Evolutionary conservation across 352 stramenopile species (phyloP).

Genomic region (Pythium rhizo-oryzae): DNA sequence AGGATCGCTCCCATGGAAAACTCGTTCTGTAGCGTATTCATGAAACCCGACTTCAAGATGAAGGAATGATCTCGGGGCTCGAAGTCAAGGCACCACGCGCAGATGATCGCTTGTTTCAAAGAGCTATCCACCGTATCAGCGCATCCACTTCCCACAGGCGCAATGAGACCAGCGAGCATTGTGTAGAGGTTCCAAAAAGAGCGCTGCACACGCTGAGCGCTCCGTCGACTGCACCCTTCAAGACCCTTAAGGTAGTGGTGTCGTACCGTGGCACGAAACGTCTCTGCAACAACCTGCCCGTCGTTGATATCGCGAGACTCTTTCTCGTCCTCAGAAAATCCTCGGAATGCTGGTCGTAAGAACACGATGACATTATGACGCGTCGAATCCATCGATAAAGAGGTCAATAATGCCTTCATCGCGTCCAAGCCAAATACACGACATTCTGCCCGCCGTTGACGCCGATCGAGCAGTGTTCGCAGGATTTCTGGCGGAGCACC

Average conservation of each 20-base stretch:
- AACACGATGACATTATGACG: slow-evolving; percentile 83
- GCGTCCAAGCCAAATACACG: slow-evolving; percentile 81
- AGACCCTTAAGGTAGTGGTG: slow-evolving; percentile 89
- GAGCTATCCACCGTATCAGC: slow-evolving; percentile 48
- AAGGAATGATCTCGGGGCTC: slow-evolving; percentile 83
- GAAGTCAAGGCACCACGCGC: slow-evolving; percentile 84
- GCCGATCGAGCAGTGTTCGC: slow-evolving; percentile 66
- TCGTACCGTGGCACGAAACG: slow-evolving; percentile 81
- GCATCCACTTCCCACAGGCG: slow-evolving; percentile 15
- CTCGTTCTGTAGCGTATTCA: slow-evolving; percentile 69
- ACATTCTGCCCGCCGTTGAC: slow-evolving; percentile 70
- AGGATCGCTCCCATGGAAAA: slow-evolving; percentile 74
- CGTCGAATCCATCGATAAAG: slow-evolving; percentile 76
- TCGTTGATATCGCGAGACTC: slow-evolving; percentile 81
- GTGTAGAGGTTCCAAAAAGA: slow-evolving; percentile 82
- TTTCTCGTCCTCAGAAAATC: slow-evolving; percentile 86
- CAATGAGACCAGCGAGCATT: slow-evolving; percentile 64
- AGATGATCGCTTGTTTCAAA: slow-evolving; percentile 81
- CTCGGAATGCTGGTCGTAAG: slow-evolving; percentile 78
- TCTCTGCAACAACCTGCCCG: slow-evolving; percentile 73
- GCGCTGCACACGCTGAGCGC: slow-evolving; percentile 54
- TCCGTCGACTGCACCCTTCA: slow-evolving; percentile 75
- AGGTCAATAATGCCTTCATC: slow-evolving; percentile 73
- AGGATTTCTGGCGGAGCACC: slow-evolving; percentile 83
- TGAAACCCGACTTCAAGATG: slow-evolving; percentile 76